These are phyloP conservation scores for Vitellaria paradoxa DNA, from an alignment of 179 eudicot species.

Conservation along the genomic window DNA sequence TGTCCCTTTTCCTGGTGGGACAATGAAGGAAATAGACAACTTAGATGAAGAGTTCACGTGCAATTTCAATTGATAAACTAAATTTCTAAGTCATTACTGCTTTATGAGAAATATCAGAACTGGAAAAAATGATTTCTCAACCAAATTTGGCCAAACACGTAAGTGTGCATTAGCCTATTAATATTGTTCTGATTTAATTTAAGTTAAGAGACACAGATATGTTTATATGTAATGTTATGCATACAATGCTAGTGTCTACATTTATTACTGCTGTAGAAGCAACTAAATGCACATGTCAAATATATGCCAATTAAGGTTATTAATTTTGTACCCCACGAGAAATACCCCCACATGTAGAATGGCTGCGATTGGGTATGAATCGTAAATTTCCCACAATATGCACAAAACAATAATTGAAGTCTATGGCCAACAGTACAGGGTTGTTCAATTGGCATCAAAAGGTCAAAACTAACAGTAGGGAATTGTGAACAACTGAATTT, in stretches of 20 bases:
- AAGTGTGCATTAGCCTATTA: neutral
- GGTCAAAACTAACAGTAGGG: neutral
- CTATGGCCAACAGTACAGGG: neutral
- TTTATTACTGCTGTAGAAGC: neutral
- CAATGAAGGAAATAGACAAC: conserved; percentile 8
- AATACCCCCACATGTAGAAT: neutral
- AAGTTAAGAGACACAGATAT: neutral
- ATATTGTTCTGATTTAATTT: neutral
- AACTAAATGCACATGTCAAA: neutral
- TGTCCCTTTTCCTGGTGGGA: conserved; percentile 70
- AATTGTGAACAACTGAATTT: neutral
- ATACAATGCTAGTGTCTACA: neutral
- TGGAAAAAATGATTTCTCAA: conserved; percentile 6
- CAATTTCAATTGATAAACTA: neutral
- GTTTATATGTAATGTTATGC: neutral
- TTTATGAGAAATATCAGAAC: neutral
- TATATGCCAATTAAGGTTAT: neutral
- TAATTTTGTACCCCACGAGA: neutral
- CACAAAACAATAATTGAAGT: neutral
- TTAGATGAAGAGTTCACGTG: neutral
- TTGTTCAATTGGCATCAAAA: neutral
- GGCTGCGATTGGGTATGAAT: neutral
- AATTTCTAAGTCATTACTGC: conserved; percentile 1
- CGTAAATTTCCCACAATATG: neutral
- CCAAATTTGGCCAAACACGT: neutral